Conservation (phyloP, 2,329 filamentous ascomycete species). For the Blumeria graminis region DNA sequence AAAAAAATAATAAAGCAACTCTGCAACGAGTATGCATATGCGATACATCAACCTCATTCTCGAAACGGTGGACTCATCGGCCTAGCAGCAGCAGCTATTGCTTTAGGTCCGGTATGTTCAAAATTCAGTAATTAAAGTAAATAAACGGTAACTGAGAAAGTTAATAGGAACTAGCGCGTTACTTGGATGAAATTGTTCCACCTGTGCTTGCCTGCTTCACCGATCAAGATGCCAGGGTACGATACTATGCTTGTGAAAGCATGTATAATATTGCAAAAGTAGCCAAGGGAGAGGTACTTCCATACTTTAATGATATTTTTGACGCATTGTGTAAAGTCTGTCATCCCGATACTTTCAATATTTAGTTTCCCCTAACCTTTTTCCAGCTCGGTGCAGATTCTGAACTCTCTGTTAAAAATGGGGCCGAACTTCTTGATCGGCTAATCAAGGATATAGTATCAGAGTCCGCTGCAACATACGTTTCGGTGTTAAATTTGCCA, state of each 20-base stretch:
- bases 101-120: constrained; percentile 55
- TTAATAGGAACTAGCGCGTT: constrained; percentile 61
- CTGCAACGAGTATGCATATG: constrained; percentile 93
- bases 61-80: constrained; percentile 92
- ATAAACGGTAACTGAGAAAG: constrained; percentile 3
- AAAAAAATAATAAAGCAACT: constrained; percentile 81
- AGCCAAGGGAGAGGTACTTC: constrained; percentile 85
- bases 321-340: constrained; percentile 84
- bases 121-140: background rate
- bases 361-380: constrained; percentile 3
- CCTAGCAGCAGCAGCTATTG: constrained; percentile 83
- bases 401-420: constrained; percentile 93
- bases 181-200: constrained; percentile 81
- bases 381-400: constrained; percentile 74
- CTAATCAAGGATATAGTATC: constrained; percentile 91
- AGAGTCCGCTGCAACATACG: constrained; percentile 82
- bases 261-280: constrained; percentile 99
- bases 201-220: constrained; percentile 93
- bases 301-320: constrained; percentile 97
- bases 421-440: constrained; percentile 80
- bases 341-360: background rate
- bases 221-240: constrained; percentile 88
- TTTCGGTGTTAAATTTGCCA: constrained; percentile 56
- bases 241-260: constrained; percentile 96
- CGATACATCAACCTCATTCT: constrained; percentile 87